Base-by-base conservation (phyloP, 768 basidiomycete genomes). In the Kwoniella mangroviensis region DNA sequence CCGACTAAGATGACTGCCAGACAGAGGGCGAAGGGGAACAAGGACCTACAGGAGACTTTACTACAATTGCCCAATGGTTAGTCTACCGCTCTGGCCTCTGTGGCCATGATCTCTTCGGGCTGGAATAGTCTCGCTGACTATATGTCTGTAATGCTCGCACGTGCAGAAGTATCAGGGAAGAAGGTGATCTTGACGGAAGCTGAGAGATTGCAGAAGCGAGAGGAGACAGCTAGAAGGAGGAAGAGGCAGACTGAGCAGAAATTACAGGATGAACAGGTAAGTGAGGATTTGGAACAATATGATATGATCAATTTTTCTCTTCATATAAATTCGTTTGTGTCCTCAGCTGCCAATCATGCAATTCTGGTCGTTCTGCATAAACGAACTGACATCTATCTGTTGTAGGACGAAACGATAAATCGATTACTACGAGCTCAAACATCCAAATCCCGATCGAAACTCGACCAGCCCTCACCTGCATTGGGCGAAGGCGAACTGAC, bases 171-270 rank as follows among this genome's bases (percentile, higher is more conserved):
- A 12, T 24, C 69, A 21, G 71, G 73, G 6, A 77, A 79, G 42
- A 80, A 80, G 67, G 56, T 76, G 9, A 63, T 79, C 28, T 65
- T 83, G 61, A 81, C 82, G 2, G 82, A 83, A 52, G 74, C 77
- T n/a, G 82, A 83, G 63, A 68, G 73, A 45, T 52, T 70, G 24
- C 63, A 76, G 61, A 72, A 72, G 45, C 70, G 79, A 54, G 82
- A 83, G 70, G 82, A 83, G 63, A 76, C 71, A n/a, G 79, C 82
- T 13, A 40, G 82, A 24, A 63, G 78, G 53, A 67, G 82, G 24
- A 83, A 83, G 51, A 67, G 81, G 42, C 82, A 83, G 67, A 74
- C 55, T 21, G 82, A 83, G 62, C 81, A 83, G 70, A 79, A 76
- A 66, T 70, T 75, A 51, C 81, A 82, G 66, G 81, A 83, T 68